phyloP scores from a whole-genome alignment of 73 alveolate genomes.

The Uronychia binucleata region DNA sequence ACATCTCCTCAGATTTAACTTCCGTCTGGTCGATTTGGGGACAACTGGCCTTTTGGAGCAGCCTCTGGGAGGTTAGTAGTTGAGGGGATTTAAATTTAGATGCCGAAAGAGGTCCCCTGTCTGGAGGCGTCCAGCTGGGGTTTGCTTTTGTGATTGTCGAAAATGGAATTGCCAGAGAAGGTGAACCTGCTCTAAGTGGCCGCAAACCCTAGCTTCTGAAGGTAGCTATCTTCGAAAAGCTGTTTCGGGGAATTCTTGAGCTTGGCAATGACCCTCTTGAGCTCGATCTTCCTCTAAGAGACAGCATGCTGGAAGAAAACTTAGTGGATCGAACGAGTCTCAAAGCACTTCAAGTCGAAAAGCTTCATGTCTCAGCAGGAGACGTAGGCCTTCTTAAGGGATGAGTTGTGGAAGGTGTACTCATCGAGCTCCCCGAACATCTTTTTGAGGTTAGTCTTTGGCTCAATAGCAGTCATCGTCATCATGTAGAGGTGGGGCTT shows the following conservation, averaged over 20 bases:
- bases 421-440: not conserved
- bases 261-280: not conserved
- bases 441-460: not conserved
- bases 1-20: too few relatives aligned
- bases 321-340: not conserved
- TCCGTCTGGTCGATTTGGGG: too few relatives aligned
- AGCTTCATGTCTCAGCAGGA: not conserved
- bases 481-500: not conserved
- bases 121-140: too few relatives aligned
- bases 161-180: too few relatives aligned
- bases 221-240: not conserved
- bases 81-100: too few relatives aligned
- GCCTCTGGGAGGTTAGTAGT: too few relatives aligned
- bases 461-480: not conserved
- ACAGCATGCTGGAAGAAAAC: not conserved
- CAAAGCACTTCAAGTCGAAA: not conserved
- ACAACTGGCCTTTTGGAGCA: too few relatives aligned
- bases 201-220: not conserved
- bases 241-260: not conserved
- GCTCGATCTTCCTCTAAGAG: not conserved
- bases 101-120: too few relatives aligned
- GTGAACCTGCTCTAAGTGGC: not conserved
- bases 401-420: not conserved
- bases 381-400: not conserved
- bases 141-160: too few relatives aligned